These are phyloP conservation scores for Monosporascus sp. DNA, from an alignment of 2,329 filamentous ascomycete species.

Conservation along the genomic window DNA sequence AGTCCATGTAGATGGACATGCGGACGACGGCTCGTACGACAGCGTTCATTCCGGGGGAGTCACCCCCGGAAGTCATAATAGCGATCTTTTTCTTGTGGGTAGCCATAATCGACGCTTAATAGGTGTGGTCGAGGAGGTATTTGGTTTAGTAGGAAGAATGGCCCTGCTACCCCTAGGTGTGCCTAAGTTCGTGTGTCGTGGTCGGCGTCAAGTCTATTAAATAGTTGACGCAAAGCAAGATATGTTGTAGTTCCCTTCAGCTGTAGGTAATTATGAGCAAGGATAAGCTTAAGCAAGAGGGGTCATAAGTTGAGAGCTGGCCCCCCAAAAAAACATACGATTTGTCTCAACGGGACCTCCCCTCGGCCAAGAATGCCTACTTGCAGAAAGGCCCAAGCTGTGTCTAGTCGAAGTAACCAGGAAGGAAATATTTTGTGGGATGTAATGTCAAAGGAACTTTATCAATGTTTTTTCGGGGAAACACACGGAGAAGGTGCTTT, in stretches of 20 bases:
- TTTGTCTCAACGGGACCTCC: background rate
- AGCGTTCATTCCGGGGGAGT: conserved; percentile 92
- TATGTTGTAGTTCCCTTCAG: no score
- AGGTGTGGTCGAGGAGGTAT: background rate
- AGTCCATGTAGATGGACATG: conserved; percentile 80
- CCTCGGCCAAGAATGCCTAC: background rate
- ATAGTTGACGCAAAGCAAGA: no score
- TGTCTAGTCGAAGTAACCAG: background rate
- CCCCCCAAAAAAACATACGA: background rate
- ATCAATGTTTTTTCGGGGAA: no score
- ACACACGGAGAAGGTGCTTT: no score
- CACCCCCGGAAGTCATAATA: conserved; percentile 91
- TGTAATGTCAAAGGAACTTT: no score
- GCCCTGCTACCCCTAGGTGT: background rate
- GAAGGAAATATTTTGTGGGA: background rate
- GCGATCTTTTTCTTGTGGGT: conserved; percentile 64
- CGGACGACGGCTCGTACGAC: conserved; percentile 87
- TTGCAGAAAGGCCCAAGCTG: background rate
- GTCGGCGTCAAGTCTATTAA: no score
- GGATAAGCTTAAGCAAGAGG: background rate
- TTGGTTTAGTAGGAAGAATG: background rate
- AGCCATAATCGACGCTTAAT: conserved; percentile 31
- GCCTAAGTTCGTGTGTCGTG: background rate
- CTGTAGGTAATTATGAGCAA: background rate
- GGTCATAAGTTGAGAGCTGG: background rate